Percentiles rank a stretch among this genome's conserved stretches.
Evolutionary conservation across 768 basidiomycete species (phyloP).

Genomic region (Tulasnella sp.): DNA sequence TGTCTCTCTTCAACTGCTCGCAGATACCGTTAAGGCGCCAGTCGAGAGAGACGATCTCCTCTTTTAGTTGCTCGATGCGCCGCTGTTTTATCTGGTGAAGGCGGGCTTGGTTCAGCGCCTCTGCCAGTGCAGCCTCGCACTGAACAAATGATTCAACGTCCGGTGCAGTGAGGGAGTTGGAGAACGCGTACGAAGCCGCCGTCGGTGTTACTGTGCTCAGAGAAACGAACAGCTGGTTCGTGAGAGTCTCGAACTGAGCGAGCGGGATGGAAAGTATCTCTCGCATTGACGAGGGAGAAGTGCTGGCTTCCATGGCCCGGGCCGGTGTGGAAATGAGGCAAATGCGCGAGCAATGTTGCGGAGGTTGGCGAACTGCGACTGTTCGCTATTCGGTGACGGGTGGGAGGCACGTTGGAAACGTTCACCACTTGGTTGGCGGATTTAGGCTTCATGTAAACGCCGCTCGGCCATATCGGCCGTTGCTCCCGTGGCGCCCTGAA

Average conservation of each 20-base stretch:
- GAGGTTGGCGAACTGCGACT: not conserved
- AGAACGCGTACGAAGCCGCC: slow-evolving; percentile 56
- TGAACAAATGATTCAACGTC: slow-evolving; percentile 52
- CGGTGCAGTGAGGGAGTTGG: slow-evolving; percentile 60
- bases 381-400: not conserved
- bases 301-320: not conserved
- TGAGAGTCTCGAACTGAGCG: slow-evolving; percentile 40
- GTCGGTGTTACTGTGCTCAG: slow-evolving; percentile 37
- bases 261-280: slow-evolving; percentile 21
- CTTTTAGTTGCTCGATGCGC: slow-evolving; percentile 65
- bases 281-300: slow-evolving; percentile 23
- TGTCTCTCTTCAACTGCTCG: slow-evolving; percentile 59
- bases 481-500: not conserved
- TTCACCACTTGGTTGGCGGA: not conserved
- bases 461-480: not conserved
- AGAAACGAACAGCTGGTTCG: slow-evolving; percentile 67
- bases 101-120: slow-evolving; percentile 61
- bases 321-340: not conserved
- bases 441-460: not conserved
- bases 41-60: slow-evolving; percentile 67
- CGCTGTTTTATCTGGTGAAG: slow-evolving; percentile 73
- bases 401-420: not conserved
- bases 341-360: not conserved
- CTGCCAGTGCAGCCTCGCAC: slow-evolving; percentile 62
- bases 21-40: slow-evolving; percentile 66